phyloP scores from a whole-genome alignment of 179 eudicot species.

The Monotropa hypopitys region DNA sequence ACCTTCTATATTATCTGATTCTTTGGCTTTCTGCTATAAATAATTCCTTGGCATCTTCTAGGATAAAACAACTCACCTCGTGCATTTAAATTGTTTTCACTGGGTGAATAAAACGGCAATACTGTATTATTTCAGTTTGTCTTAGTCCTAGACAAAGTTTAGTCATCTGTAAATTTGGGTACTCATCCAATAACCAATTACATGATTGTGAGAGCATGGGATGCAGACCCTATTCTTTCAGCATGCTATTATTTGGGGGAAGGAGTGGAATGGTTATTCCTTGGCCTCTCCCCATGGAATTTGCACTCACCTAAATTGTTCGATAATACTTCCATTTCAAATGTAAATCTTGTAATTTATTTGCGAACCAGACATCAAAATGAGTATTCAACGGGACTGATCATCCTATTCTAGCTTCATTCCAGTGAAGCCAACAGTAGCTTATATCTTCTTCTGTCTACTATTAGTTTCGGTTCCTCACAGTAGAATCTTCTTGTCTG shows the following conservation, averaged over 20 bases:
- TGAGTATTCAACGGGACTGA: neutral
- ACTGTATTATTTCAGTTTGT: neutral
- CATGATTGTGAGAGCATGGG: neutral
- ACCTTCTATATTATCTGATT: neutral
- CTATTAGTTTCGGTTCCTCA: neutral
- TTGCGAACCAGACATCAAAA: neutral
- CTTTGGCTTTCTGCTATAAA: neutral
- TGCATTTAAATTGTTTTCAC: neutral
- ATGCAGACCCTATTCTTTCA: neutral
- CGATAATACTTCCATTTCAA: neutral
- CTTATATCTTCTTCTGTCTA: neutral
- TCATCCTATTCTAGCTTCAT: neutral
- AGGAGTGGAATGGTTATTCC: neutral
- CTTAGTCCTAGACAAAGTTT: neutral
- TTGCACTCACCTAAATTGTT: neutral
- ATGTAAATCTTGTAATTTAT: neutral
- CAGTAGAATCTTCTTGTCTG: neutral
- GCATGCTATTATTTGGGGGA: neutral
- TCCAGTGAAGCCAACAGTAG: neutral
- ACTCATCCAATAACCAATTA: neutral
- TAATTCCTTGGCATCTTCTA: neutral
- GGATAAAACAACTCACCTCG: neutral
- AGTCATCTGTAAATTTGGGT: neutral
- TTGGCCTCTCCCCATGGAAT: neutral
- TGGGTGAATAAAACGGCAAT: neutral